Base-by-base conservation (phyloP, 768 basidiomycete species). In the Daedaleopsis nitida region DNA sequence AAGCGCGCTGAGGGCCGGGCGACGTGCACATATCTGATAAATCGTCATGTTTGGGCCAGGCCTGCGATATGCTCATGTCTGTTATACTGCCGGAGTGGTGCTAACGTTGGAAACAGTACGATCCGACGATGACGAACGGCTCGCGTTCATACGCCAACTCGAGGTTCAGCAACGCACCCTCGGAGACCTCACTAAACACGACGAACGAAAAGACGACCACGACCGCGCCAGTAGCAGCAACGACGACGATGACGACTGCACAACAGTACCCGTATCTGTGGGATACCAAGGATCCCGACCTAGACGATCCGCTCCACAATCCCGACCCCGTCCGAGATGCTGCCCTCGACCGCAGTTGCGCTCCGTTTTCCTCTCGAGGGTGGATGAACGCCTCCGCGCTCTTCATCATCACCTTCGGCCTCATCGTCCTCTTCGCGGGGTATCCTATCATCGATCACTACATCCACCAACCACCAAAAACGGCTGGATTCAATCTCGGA, bases 271-370 rank as follows among this genome's bases (percentile, higher is more conserved):
- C 68, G 23, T 89, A 85, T 69, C 69, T 87, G 67, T 93, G 89
- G 88, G 92, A 92, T 72, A 77, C 77, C 23, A 86, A 83, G 69
- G 93, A 94, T 59, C 87, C 92, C 10, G 94, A 96, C 71, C 80
- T 90, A 17, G 95, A 97, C 77, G 96, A 98, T 72, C 83, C 86
- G 21, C 81, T 98, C 21, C 96, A 98, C 73, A 91, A 93, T 78
- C 93, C 86, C 48, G 91, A 93, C 77, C 84, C 90, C 27, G 78
- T 83, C n/a, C 80, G 88, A 56, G 89, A 87, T 55, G 84, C 83
- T 3, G 79, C 80, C 0, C 76, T 82, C 24, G 83, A 88, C 60
- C 76, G 76, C 54, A 79, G 82, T 8, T 91, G 89, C 60, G 86
- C 87, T 3, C 66, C 91, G 27, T 92, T 94, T 70, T 96, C 94